Conservation (phyloP, 78 protist genomes). For the Dictyostelium firmibasis region DNA sequence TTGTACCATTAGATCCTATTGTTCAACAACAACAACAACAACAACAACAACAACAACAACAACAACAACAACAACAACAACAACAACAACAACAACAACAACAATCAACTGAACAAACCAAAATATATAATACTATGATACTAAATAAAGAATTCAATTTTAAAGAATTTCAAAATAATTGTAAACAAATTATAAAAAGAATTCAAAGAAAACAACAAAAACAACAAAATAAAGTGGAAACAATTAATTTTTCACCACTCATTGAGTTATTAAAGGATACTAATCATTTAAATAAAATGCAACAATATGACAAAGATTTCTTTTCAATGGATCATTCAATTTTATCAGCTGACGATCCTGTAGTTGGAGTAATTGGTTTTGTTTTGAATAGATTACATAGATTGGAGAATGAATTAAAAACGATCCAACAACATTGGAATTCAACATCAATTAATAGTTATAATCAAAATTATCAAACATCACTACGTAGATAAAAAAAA, state of each 20-base stretch:
- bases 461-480: not conserved
- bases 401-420: conserved; percentile 70
- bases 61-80: not conserved
- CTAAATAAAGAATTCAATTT: not conserved
- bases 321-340: conserved; percentile 24
- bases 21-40: not conserved
- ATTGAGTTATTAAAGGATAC: conserved; percentile 11
- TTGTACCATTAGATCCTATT: not conserved
- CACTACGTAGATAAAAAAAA: not conserved
- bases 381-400: conserved; percentile 56
- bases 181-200: not conserved
- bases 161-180: not conserved
- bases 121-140: not conserved
- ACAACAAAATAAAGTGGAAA: not conserved
- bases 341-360: conserved; percentile 12
- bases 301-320: conserved; percentile 8
- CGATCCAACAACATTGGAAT: conserved; percentile 35
- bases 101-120: not conserved
- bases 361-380: conserved; percentile 41
- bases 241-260: not conserved
- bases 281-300: conserved; percentile 1
- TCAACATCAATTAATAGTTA: not conserved
- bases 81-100: not conserved
- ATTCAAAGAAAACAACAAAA: not conserved
- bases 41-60: too few relatives aligned